Evolutionary conservation across 1,284 basidiomycete genomes (phyloP).

Genomic region (Leccinum proximum): DNA sequence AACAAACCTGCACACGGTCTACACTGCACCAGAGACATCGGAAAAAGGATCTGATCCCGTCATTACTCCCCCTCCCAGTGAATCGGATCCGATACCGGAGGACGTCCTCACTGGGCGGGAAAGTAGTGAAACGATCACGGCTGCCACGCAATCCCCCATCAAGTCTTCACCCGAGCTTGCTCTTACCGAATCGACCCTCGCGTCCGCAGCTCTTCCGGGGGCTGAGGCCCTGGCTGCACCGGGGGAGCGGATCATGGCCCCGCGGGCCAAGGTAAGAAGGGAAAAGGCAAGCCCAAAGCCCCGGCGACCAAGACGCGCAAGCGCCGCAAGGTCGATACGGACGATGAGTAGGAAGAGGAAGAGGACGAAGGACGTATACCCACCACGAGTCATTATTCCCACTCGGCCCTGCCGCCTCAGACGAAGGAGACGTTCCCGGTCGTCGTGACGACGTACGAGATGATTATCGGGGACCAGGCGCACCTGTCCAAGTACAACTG

Average conservation of each 20-base stretch:
- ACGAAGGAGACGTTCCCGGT: constrained; percentile 60
- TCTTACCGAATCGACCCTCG: constrained; percentile 31
- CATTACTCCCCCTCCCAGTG: constrained; percentile 11
- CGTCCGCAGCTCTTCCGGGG: constrained; percentile 44
- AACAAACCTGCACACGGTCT: constrained; percentile 25
- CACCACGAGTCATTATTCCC: constrained; percentile 16
- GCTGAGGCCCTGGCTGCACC: constrained; percentile 35
- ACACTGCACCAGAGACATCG: constrained; percentile 15
- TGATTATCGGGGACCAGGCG: constrained; percentile 81
- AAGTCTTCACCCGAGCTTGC: constrained; percentile 20
- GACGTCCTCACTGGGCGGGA: constrained; percentile 16
- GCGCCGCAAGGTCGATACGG: constrained; percentile 18
- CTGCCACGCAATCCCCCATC: constrained; percentile 17
- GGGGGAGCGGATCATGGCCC: constrained; percentile 21
- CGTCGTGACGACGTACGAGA: constrained; percentile 92
- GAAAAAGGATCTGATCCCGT: constrained; percentile 7
- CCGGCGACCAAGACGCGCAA: constrained; percentile 11
- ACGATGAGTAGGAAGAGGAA: constrained; percentile 13
- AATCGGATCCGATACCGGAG: constrained; percentile 19
- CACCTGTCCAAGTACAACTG: constrained; percentile 71
- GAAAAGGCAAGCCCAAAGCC: constrained; percentile 7
- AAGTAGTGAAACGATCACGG: constrained; percentile 26
- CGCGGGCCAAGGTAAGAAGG: constrained; percentile 13
- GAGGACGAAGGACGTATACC: constrained; percentile 17
- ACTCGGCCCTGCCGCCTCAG: constrained; percentile 15